Base-by-base conservation (phyloP, 371 early-diverging fungal species). In the Mortierella sp. region DNA sequence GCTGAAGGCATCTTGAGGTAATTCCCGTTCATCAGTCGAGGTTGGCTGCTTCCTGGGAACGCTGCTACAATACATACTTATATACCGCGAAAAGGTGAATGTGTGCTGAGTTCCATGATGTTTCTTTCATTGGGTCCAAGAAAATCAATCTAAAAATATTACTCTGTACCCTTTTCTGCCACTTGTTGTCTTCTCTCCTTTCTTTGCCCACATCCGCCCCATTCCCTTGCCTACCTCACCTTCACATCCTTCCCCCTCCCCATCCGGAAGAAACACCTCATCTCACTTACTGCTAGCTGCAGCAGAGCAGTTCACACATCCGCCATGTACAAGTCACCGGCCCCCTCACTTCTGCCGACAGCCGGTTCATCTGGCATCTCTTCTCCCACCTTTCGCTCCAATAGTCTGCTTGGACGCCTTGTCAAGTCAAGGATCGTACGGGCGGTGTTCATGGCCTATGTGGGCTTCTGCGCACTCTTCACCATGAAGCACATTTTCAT, bases 391-490 rank as follows among this genome's bases (percentile, higher is more conserved):
- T 64, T 52, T 40, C 55, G 76, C 6, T 40, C 63, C 16, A 51
- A 24, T 16, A 56, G 62, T 40, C 54, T 54, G 0, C 40, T 74
- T 0, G 53, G 52, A 3, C 64, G 57, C 16, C 31, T 64, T 17
- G 56, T 74, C 57, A 74, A 68, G 49, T 74, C 76, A 2, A 63
- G 54, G 54, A 37, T 56, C 10, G 41, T 43, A 10, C 54, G 47
- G 17, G 46, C 76, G 24, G 3, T 68, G 31, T 41, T 67, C 50
- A 21, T 63, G 50, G 69, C 57, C 51, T 74, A 74, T 27, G 61
- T 74, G 7, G 73, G 63, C 17, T 73, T 73, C 45, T 73, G 73
- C 59, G 60, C 73, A 29, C 63, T 73, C n/a, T 73, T 73, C 40
- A 73, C 67, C 1, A 22, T 67, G 41, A 74, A 74, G 41, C 76